phyloP scores from a whole-genome alignment of 116 monocot species.

The Trichopus zeylanicus region DNA sequence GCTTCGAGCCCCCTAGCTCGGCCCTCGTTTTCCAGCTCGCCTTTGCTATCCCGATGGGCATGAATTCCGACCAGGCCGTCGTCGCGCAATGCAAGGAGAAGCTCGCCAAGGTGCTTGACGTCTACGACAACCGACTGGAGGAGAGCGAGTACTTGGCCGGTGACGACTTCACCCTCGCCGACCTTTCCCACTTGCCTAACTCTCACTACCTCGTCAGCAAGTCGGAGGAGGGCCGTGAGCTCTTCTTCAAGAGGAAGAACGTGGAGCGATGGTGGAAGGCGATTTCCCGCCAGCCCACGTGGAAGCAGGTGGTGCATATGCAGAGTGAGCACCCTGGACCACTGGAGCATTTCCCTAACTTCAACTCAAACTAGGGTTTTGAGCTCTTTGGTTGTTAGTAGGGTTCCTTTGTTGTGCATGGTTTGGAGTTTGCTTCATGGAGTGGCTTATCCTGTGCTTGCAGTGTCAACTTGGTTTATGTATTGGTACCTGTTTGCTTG shows the following conservation, averaged over 20 bases:
- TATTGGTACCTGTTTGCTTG: no score
- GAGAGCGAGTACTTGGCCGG: slow-evolving; percentile 20
- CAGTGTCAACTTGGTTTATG: no score
- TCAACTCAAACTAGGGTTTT: no score
- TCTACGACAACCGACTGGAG: slow-evolving; percentile 17
- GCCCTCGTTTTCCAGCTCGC: slow-evolving; percentile 23
- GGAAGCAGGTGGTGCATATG: background rate
- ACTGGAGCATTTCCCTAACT: no score
- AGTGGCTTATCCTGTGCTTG: no score
- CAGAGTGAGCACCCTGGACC: no score
- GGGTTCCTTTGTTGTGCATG: no score
- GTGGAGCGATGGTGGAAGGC: background rate
- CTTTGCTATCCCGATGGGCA: slow-evolving; percentile 13
- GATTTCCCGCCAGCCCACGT: background rate
- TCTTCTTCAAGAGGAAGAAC: background rate
- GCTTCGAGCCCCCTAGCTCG: slow-evolving; percentile 17
- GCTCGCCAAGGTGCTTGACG: slow-evolving; percentile 13
- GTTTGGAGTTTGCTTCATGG: no score
- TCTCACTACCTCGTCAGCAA: background rate
- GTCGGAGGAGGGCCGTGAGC: background rate
- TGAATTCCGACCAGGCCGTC: slow-evolving; percentile 1
- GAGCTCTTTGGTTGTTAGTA: no score
- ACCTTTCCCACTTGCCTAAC: slow-evolving; percentile 22
- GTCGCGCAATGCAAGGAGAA: slow-evolving; percentile 13
- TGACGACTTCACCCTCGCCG: slow-evolving; percentile 30